phyloP scores from a whole-genome alignment of 2,329 filamentous ascomycete genomes.

The Zymoseptoria ardabiliae region DNA sequence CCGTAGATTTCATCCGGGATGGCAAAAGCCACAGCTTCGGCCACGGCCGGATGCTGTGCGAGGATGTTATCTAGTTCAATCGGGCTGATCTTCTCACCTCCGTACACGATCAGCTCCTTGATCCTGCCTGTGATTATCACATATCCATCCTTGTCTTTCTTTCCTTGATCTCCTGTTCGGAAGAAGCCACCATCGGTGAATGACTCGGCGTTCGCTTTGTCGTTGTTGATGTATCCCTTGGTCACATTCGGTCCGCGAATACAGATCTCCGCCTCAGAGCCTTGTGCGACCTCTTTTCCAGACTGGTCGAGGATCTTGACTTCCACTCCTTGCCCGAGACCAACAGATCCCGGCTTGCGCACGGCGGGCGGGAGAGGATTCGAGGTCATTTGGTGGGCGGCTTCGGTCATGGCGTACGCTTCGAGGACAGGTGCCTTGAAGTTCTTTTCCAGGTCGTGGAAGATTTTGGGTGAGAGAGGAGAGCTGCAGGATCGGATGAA shows the following conservation, averaged over 20 bases:
- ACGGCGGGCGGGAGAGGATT: slow-evolving; percentile 55
- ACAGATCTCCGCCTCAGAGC: slow-evolving; percentile 72
- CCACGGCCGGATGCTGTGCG: slow-evolving; percentile 62
- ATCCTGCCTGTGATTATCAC: slow-evolving; percentile 83
- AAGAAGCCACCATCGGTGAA: slow-evolving; percentile 76
- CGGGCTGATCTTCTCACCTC: slow-evolving; percentile 81
- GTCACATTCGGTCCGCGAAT: slow-evolving; percentile 78
- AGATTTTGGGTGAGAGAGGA: slow-evolving; percentile 72
- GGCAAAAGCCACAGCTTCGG: slow-evolving; percentile 76
- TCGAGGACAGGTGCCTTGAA: slow-evolving; percentile 77
- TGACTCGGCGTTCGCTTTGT: slow-evolving; percentile 63
- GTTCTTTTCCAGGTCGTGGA: slow-evolving; percentile 68
- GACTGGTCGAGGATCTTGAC: slow-evolving; percentile 66
- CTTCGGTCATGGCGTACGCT: slow-evolving; percentile 90
- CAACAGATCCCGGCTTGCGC: slow-evolving; percentile 74
- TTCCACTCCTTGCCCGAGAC: slow-evolving; percentile 75
- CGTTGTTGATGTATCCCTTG: slow-evolving; percentile 77
- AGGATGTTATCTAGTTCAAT: slow-evolving; percentile 82
- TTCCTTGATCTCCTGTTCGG: slow-evolving; percentile 80
- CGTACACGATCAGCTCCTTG: slow-evolving; percentile 89
- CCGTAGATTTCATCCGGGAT: slow-evolving; percentile 77
- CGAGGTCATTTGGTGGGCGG: slow-evolving; percentile 77
- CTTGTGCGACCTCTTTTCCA: slow-evolving; percentile 61
- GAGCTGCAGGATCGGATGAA: slow-evolving; percentile 87
- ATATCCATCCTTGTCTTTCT: slow-evolving; percentile 72